Evolutionary conservation across 345 rosid genomes (phyloP), one percentile per base, ranked within the genome.

Genomic region (Chamaenerion angustifolium): DNA sequence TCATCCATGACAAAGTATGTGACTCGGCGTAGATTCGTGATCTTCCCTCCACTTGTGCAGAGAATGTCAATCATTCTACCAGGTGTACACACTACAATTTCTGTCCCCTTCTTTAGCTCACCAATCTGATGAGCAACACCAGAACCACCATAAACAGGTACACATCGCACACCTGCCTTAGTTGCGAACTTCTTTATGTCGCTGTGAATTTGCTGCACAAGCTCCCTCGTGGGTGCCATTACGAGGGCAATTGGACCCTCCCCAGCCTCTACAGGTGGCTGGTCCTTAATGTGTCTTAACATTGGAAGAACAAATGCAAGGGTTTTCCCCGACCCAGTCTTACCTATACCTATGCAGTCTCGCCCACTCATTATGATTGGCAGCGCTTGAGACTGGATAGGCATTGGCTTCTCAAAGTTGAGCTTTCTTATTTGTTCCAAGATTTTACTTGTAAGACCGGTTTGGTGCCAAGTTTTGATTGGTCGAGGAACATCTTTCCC

Each of bases 151-250:
- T 83, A 83, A 3, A 88, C 90, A 53, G 93, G 95, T 45, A 85
- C 95, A 64, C 97, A 85, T 65, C 87, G 66, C 52, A 85, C 53
- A 56, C 88, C 89, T 74, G 79, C 45, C 23, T 59, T 67, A 77
- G 77, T 81, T 48, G 88, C 49, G 63, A 89, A 89, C 72, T 85
- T 86, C 75, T 48, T 82, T 52, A 82, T 75, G 64, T 89, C 97
- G 51, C 85, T 81, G 76, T 85, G 95, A 59, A 89, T 86, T 75
- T 89, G 95, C 70, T 83, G 94, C 54, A 81, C 92, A 73, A 81
- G 97, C 81, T 89, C 95, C 64, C 98, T 89, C 0, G 98, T 89
- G 52, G 98, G 98, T 56, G 98, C 98, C 95, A 89, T 89, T 58
- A 89, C 74, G 56, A 89, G 92, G 56, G 88, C 95, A 54, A 86